Base-by-base conservation (phyloP, 2,329 filamentous ascomycete species). In the Cadophora sp. region DNA sequence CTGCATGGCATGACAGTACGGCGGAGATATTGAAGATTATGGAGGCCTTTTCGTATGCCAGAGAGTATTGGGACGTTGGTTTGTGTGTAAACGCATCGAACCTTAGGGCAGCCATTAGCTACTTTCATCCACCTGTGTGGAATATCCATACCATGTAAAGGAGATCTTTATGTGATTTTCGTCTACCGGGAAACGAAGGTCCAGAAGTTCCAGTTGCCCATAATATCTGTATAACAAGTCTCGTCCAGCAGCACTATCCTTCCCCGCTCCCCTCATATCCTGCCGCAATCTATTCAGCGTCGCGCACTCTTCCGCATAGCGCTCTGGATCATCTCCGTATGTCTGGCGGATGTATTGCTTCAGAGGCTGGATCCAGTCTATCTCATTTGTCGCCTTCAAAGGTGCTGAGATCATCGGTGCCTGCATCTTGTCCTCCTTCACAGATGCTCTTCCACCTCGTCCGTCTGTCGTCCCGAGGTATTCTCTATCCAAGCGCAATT, bases 41-140 rank as follows among this genome's bases (percentile, higher is more conserved):
- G 75, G 95, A 98, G 16, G 96, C 96, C 79, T 99, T 99, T 80
- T 99, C 96, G 79, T 97, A 99, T 59, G 96, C 96, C 59, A 99
- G 86, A 8, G 94, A 97, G 82, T 97, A 97, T 80, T 99, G 96
- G 4, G 94, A 90, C 4, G 96, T 99, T n/a, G 94, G 87, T 78
- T 98, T 97, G 79, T 97, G 94, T 55, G 96, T 99, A 79, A 99
- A 99, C n/a, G 97, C 96, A 80, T 99, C 96, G 82, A 97, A 98
- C 94, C 94, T 97, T 55, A 46, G 26, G 55, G 22, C 48, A 29
- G 59, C 37, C 29, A 71, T 73, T 71, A 73, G 70, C 53, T 56
- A 56, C 8, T 29, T 2, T 51, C 46, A 48, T 31, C 31, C 50
- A 50, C 40, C 62, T 50, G 46, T 27, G 24, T 46, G 24, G 24